These are phyloP conservation scores for Quercus alba DNA, from an alignment of 306 rosid species.

Conservation along the genomic window DNA sequence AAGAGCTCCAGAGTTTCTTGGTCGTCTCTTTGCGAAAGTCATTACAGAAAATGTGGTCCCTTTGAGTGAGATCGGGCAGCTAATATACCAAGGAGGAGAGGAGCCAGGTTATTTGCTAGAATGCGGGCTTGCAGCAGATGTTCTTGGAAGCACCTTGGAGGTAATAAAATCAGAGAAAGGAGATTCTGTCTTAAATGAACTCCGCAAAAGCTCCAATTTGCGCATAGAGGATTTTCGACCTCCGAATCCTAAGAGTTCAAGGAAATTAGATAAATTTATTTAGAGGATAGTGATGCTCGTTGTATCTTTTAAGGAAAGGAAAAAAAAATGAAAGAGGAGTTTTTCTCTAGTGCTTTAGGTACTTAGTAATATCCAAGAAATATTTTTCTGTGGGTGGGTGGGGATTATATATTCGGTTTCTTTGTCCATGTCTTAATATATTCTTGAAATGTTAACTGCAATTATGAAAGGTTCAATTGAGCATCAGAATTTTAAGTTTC, in stretches of 20 bases:
- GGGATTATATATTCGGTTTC: conserved; percentile 36
- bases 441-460: conserved; percentile 43
- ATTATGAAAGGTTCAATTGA: conserved; percentile 52
- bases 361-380: conserved; percentile 41
- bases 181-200: conserved; percentile 45
- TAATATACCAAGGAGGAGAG: conserved; percentile 71
- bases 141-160: conserved; percentile 70
- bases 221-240: conserved; percentile 63
- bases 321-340: not conserved
- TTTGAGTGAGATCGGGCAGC: conserved; percentile 54
- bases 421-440: conserved; percentile 37
- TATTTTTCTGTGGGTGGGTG: conserved; percentile 42
- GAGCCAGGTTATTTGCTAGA: conserved; percentile 59
- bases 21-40: conserved; percentile 49
- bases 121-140: conserved; percentile 74
- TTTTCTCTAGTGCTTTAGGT: conserved; percentile 42
- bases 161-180: conserved; percentile 59
- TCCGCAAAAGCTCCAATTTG: conserved; percentile 45
- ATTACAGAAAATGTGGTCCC: conserved; percentile 52
- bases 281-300: conserved; percentile 60
- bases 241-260: conserved; percentile 47
- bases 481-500: conserved; percentile 26
- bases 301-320: conserved; percentile 38
- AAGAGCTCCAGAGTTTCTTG: conserved; percentile 78
- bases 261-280: conserved; percentile 66